phyloP scores from a whole-genome alignment of 257 asterid genomes.

The Fraxinus cuspidata region DNA sequence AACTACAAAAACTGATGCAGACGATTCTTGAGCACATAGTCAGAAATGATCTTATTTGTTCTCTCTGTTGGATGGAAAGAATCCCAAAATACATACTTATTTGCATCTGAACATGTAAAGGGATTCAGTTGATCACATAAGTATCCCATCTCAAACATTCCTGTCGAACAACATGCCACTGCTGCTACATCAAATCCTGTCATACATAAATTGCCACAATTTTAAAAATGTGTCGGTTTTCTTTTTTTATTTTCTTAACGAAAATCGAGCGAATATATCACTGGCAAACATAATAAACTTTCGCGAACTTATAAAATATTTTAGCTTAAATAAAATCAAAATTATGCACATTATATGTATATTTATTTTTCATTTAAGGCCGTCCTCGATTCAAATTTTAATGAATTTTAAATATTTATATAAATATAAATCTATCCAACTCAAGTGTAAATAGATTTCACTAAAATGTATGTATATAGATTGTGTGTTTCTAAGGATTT shows the following conservation, averaged over 20 bases:
- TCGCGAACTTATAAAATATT: too few relatives aligned
- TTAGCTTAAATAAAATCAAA: too few relatives aligned
- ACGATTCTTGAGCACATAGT: conserved; percentile 45
- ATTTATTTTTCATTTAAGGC: too few relatives aligned
- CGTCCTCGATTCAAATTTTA: too few relatives aligned
- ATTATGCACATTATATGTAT: too few relatives aligned
- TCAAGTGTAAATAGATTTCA: too few relatives aligned
- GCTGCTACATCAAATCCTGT: conserved; percentile 72
- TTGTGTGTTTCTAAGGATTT: too few relatives aligned
- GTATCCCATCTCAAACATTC: conserved; percentile 92
- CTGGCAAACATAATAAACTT: not conserved
- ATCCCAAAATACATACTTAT: conserved; percentile 81
- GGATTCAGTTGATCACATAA: conserved; percentile 65
- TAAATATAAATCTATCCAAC: too few relatives aligned
- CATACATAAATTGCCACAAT: not conserved
- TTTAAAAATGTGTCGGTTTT: not conserved
- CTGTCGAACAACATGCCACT: conserved; percentile 82
- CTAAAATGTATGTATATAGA: too few relatives aligned
- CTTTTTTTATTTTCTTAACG: too few relatives aligned
- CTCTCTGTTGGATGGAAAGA: conserved; percentile 84
- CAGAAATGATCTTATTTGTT: conserved; percentile 57
- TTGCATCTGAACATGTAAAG: conserved; percentile 83
- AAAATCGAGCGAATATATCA: not conserved
- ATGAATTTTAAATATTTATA: too few relatives aligned
- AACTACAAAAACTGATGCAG: conserved; percentile 39